A percentile compares a stretch with the other conserved stretches of the same genome.
Evolutionary conservation across 2,329 filamentous ascomycete species (phyloP).

Genomic region (Cordyceps cicadae): DNA sequence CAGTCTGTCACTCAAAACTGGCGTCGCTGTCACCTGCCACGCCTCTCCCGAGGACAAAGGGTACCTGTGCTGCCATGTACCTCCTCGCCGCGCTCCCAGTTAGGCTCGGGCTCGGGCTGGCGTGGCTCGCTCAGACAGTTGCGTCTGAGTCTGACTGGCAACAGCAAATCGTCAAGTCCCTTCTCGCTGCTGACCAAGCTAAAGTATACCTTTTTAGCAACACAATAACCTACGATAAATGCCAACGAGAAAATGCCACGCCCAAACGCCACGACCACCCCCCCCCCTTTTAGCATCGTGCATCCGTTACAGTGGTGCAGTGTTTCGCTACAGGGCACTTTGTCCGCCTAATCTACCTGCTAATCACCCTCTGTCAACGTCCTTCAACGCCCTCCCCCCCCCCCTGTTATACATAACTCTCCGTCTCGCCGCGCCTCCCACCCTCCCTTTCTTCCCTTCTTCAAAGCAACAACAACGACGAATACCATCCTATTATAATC

Average conservation of each 20-base stretch:
- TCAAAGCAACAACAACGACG: slow-evolving; percentile 42
- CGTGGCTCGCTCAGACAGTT: slow-evolving; percentile 2
- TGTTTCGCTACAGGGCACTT: neutral
- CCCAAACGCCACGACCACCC: neutral
- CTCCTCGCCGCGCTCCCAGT: neutral
- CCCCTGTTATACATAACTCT: slow-evolving; percentile 14
- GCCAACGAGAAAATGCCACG: neutral
- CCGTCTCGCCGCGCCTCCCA: slow-evolving; percentile 20
- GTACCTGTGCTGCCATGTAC: neutral
- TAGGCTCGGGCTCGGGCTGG: slow-evolving; percentile 5
- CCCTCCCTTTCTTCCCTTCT: slow-evolving; percentile 25
- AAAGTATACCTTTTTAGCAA: neutral
- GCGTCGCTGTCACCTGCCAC: slow-evolving; percentile 6
- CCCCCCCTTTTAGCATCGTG: neutral
- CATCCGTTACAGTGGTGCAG: neutral
- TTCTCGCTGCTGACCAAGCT: neutral
- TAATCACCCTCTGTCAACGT: slow-evolving; percentile 13
- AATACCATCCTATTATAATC: slow-evolving; percentile 40
- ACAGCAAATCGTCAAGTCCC: neutral
- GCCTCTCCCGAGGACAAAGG: neutral
- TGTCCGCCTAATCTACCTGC: neutral
- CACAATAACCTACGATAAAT: neutral
- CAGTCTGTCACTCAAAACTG: neutral
- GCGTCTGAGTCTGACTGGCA: too few species aligned
- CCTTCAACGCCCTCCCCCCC: slow-evolving; percentile 12